Evolutionary conservation across 2,329 filamentous ascomycete species (phyloP).

Genomic region (Incumbomyces delicatus): DNA sequence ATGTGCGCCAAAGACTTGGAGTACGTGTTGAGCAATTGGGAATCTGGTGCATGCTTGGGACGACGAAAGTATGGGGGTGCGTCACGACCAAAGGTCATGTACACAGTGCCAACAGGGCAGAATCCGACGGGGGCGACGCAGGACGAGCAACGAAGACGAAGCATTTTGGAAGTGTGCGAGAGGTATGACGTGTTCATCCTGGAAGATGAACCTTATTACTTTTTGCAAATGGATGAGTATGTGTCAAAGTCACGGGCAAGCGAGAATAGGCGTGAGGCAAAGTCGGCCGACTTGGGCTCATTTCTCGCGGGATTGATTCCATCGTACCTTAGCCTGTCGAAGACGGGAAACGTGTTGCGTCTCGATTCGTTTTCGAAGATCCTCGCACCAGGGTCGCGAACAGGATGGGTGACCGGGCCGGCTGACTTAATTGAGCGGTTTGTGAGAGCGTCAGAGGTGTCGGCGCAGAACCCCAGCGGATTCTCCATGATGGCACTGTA

Average conservation of each 20-base stretch:
- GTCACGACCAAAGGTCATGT: constrained; percentile 57
- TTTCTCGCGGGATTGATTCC: constrained; percentile 68
- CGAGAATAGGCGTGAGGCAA: not conserved
- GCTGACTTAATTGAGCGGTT: constrained; percentile 78
- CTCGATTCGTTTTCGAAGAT: constrained; percentile 94
- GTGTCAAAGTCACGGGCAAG: constrained; percentile 30
- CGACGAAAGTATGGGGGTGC: constrained; percentile 30
- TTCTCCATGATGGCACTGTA: constrained; percentile 75
- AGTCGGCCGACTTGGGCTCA: not conserved
- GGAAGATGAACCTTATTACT: constrained; percentile 93
- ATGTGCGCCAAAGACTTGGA: constrained; percentile 55
- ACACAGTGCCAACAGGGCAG: constrained; percentile 71
- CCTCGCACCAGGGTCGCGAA: constrained; percentile 66
- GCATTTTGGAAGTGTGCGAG: constrained; percentile 66
- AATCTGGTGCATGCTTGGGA: constrained; percentile 36
- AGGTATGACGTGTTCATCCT: constrained; percentile 81
- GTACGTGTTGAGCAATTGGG: constrained; percentile 55
- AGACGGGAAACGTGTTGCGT: constrained; percentile 78
- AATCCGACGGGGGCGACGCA: constrained; percentile 87
- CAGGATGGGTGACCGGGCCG: constrained; percentile 83
- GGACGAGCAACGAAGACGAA: constrained; percentile 53
- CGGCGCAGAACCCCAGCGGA: constrained; percentile 75
- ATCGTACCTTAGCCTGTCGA: constrained; percentile 68
- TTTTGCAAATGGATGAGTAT: constrained; percentile 74
- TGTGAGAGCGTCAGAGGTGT: constrained; percentile 70